Evolutionary conservation across 2,329 filamentous ascomycete species (phyloP).

Genomic region (Aureobasidium sp.): DNA sequence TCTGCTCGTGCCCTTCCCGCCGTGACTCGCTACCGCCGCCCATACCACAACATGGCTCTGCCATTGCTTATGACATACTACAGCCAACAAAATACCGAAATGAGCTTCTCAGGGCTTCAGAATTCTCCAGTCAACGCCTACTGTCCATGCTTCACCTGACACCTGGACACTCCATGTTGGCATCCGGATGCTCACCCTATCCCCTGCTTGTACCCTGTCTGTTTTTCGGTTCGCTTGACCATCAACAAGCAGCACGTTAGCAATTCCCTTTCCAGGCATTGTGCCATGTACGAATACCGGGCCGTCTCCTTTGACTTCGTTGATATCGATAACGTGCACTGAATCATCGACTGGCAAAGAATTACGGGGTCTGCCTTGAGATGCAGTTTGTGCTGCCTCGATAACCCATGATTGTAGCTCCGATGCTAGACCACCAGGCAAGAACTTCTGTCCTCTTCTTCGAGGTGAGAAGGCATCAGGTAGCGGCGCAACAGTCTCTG

Average conservation of each 20-base stretch:
- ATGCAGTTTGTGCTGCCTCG: conserved; percentile 31
- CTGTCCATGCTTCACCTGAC: conserved; percentile 29
- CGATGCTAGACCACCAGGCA: conserved; percentile 43
- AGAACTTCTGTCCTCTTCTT: conserved; percentile 43
- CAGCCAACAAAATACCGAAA: neutral
- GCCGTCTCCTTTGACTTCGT: conserved; percentile 14
- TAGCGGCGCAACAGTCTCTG: conserved; percentile 31
- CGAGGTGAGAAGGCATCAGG: conserved; percentile 50
- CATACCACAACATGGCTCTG: conserved; percentile 3
- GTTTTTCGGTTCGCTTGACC: conserved; percentile 19
- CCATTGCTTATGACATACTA: neutral
- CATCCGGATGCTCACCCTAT: conserved; percentile 31
- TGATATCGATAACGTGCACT: conserved; percentile 20
- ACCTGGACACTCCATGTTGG: conserved; percentile 38
- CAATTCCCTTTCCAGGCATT: conserved; percentile 15
- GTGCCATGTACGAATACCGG: conserved; percentile 18
- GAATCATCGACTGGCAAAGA: conserved; percentile 22
- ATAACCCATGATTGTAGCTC: conserved; percentile 47
- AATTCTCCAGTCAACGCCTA: conserved; percentile 38
- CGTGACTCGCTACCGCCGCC: neutral
- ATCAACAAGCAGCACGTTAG: conserved; percentile 21
- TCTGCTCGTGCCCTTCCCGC: neutral
- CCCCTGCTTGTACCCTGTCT: conserved; percentile 23
- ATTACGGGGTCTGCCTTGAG: conserved; percentile 22
- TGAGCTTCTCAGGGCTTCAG: neutral